These are phyloP conservation scores for Silene latifolia DNA, from an alignment of 148 eudicot genomes.

Conservation along the genomic window DNA sequence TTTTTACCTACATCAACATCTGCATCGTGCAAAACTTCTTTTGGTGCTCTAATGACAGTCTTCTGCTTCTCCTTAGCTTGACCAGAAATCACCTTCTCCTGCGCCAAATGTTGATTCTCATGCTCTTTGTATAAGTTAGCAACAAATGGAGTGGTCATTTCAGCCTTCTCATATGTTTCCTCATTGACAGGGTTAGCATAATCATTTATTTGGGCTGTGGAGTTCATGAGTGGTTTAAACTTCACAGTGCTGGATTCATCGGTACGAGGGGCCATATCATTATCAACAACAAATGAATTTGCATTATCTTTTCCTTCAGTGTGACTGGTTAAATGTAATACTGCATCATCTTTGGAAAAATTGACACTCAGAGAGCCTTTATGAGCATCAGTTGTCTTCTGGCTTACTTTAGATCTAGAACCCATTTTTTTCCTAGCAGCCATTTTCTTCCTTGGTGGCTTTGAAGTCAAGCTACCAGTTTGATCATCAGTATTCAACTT, in stretches of 20 bases:
- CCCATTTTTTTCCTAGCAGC: constrained; percentile 56
- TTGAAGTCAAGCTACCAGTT: constrained; percentile 30
- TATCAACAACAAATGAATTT: constrained; percentile 17
- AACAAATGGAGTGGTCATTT: constrained; percentile 15
- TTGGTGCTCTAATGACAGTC: constrained; percentile 15
- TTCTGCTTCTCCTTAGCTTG: constrained; percentile 41
- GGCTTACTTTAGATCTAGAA: constrained; percentile 39
- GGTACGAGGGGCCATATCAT: neutral
- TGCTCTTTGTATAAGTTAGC: constrained; percentile 19
- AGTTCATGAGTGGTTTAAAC: no score
- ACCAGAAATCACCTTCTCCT: constrained; percentile 36
- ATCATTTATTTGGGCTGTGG: no score
- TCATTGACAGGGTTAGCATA: constrained; percentile 44
- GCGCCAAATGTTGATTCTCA: constrained; percentile 23
- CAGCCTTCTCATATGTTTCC: constrained; percentile 22
- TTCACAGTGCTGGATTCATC: no score
- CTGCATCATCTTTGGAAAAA: constrained; percentile 27
- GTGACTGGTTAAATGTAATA: constrained; percentile 18
- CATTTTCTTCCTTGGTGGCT: constrained; percentile 43
- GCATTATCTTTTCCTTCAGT: constrained; percentile 13
- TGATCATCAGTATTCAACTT: constrained; percentile 28
- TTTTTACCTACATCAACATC: constrained; percentile 17
- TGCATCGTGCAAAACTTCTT: constrained; percentile 14
- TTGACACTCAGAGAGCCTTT: constrained; percentile 37
- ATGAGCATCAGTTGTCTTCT: constrained; percentile 29